Evolutionary conservation across 805 yeast genomes (phyloP).

Genomic region (Metschnikowia dekortorum): DNA sequence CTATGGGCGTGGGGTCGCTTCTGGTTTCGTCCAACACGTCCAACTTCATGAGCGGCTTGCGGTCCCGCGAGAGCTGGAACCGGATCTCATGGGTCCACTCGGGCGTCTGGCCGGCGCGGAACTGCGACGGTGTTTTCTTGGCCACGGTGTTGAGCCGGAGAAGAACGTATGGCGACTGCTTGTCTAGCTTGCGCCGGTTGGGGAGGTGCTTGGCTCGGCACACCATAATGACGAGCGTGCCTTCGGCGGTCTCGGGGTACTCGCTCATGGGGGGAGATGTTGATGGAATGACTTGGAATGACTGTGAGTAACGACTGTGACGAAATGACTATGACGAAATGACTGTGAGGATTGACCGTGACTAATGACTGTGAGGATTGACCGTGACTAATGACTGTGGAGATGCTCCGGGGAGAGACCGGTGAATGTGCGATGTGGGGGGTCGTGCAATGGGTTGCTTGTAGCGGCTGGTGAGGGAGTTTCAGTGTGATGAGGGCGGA

Average conservation of each 20-base stretch:
- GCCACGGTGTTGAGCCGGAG: slow-evolving; percentile 78
- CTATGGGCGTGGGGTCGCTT: slow-evolving; percentile 80
- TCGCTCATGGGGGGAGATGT: slow-evolving; percentile 1
- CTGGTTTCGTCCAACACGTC: slow-evolving; percentile 83
- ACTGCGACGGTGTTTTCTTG: slow-evolving; percentile 69
- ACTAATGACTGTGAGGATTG: no score
- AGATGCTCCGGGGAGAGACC: neutral
- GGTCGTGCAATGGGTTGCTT: no score
- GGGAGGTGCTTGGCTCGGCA: slow-evolving; percentile 82
- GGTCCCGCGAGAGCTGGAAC: slow-evolving; percentile 60
- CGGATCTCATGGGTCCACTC: slow-evolving; percentile 76
- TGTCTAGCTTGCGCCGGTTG: slow-evolving; percentile 79
- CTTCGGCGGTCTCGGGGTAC: slow-evolving; percentile 39
- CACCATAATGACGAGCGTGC: slow-evolving; percentile 68
- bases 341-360: no score
- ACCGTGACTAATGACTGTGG: no score
- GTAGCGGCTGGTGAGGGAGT: no score
- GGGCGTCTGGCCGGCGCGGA: slow-evolving; percentile 93
- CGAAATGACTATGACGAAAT: no score
- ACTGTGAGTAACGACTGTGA: no score
- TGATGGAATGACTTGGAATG: no score
- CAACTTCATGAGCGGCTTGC: slow-evolving; percentile 59
- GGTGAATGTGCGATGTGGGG: neutral
- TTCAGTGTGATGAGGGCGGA: no score
- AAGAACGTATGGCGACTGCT: slow-evolving; percentile 89